These are phyloP conservation scores for Tylopilus felleus DNA, from an alignment of 768 basidiomycete genomes.

Conservation along the genomic window DNA sequence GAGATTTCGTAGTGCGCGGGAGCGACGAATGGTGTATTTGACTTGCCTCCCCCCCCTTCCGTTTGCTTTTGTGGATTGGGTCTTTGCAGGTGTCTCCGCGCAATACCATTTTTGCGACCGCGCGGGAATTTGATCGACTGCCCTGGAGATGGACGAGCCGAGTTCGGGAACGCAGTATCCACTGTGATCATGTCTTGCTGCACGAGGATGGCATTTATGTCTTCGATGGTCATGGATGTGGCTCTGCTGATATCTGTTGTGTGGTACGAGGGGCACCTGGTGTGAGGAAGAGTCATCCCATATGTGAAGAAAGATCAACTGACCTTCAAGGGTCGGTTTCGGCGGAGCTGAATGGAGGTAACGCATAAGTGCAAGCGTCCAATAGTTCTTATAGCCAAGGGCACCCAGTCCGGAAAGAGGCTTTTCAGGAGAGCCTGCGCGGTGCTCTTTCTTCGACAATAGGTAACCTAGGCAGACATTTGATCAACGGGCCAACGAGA, in stretches of 20 bases:
- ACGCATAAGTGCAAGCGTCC: slow-evolving; percentile 85
- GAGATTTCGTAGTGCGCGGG: slow-evolving; percentile 70
- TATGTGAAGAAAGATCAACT: slow-evolving; percentile 20
- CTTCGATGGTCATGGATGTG: slow-evolving; percentile 90
- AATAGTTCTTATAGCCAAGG: slow-evolving; percentile 93
- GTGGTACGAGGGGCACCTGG: slow-evolving; percentile 19
- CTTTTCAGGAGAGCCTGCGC: slow-evolving; percentile 91
- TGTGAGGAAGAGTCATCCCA: slow-evolving; percentile 14
- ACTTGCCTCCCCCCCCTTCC: slow-evolving; percentile 32
- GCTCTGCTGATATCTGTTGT: slow-evolving; percentile 72
- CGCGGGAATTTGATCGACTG: slow-evolving; percentile 74
- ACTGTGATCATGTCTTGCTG: slow-evolving; percentile 73
- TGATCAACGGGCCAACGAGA: not conserved
- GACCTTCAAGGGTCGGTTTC: slow-evolving; percentile 73
- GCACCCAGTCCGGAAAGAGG: slow-evolving; percentile 91
- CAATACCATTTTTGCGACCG: slow-evolving; percentile 61
- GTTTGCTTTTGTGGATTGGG: slow-evolving; percentile 44
- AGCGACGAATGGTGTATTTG: slow-evolving; percentile 55
- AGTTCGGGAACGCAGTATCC: slow-evolving; percentile 44
- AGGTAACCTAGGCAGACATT: slow-evolving; percentile 68
- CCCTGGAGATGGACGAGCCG: slow-evolving; percentile 65
- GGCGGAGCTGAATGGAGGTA: slow-evolving; percentile 63
- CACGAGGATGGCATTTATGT: slow-evolving; percentile 70
- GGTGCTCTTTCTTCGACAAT: slow-evolving; percentile 90
- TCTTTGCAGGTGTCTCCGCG: slow-evolving; percentile 62